Evolutionary conservation across 352 stramenopile genomes (phyloP), one percentile per base, ranked within the genome.

Genomic region (Globisporangium nagaii): DNA sequence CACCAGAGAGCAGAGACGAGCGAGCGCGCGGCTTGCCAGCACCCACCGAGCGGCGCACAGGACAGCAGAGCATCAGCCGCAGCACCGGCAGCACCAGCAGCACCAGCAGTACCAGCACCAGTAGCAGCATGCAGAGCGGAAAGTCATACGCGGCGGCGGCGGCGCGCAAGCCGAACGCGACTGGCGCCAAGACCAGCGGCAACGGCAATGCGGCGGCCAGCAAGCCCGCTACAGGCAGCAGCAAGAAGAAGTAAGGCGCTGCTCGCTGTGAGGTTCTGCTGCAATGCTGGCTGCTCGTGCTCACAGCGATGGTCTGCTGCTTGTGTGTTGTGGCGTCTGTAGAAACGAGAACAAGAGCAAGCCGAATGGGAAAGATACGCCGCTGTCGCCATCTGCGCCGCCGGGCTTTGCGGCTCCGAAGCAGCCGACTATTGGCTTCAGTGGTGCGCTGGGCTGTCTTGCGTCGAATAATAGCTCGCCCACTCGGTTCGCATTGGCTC

Each of bases 201-300:
- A 43, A 19, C 31, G 30, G 35, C 43, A 43, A 8, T 12, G 7
- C 24, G 34, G 10, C 43, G 34, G 40, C 15, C 22, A 53, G 20
- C 39, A 58, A 49, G 27, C 34, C 48, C 36, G 48, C 48, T 2
- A 10, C 45, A 3, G 12, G 25, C 22, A 49, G 19, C 52, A 52
- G 43, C 57, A 79, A 79, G 58, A 79, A 79, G 47, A 79, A 79
- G 57, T 65, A 44, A 28, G 58, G n/a, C n/a, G n/a, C n/a, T n/a
- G n/a, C n/a, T n/a, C n/a, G n/a, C n/a, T n/a, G n/a, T n/a, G n/a
- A n/a, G n/a, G n/a, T n/a, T 1, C 17, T 8, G 9, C 15, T 17
- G 9, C 31, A 12, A 12, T 36, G 31, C 31, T 36, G 4, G n/a
- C 22, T 11, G 13, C 24, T 47, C 3, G 4, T 47, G 20, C 32